These are phyloP conservation scores for Mucor lusitanicus DNA, from an alignment of 371 early-diverging fungal species.

Conservation along the genomic window DNA sequence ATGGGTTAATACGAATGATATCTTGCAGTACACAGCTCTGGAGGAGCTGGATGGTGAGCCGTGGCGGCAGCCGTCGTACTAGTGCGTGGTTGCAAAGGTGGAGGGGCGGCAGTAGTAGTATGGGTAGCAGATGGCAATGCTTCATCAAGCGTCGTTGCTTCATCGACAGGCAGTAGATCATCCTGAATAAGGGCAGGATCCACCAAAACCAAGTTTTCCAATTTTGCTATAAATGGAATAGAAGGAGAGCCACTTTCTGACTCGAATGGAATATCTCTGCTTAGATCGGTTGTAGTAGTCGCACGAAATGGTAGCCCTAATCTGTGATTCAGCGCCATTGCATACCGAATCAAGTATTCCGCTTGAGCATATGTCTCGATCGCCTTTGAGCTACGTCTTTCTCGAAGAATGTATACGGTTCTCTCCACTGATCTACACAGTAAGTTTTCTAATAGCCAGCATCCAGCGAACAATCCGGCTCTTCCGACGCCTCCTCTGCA, in stretches of 20 bases:
- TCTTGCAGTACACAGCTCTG: not conserved
- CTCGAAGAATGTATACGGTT: slow-evolving; percentile 57
- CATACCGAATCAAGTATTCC: slow-evolving; percentile 62
- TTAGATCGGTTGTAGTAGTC: not conserved
- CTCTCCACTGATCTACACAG: slow-evolving; percentile 54
- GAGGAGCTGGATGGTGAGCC: not conserved
- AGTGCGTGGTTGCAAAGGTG: no score
- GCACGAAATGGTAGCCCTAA: not conserved
- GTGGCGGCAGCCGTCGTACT: no score
- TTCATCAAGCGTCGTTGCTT: not conserved
- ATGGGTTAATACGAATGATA: not conserved
- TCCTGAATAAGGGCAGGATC: not conserved
- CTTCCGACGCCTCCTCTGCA: slow-evolving; percentile 84
- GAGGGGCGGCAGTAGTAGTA: not conserved
- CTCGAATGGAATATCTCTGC: not conserved
- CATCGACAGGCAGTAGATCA: not conserved
- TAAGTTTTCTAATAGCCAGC: slow-evolving; percentile 65
- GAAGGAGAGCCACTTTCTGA: slow-evolving; percentile 1
- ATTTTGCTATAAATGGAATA: slow-evolving; percentile 12
- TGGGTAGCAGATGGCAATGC: not conserved
- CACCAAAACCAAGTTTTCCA: slow-evolving; percentile 11
- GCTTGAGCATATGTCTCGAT: slow-evolving; percentile 71
- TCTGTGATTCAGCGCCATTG: slow-evolving; percentile 32
- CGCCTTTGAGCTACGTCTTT: slow-evolving; percentile 63
- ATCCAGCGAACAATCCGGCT: slow-evolving; percentile 78